Evolutionary conservation across 176 grass and related monocot species (phyloP), one percentile per base, ranked within the genome.

Genomic region (Thinopyrum elongatum): DNA sequence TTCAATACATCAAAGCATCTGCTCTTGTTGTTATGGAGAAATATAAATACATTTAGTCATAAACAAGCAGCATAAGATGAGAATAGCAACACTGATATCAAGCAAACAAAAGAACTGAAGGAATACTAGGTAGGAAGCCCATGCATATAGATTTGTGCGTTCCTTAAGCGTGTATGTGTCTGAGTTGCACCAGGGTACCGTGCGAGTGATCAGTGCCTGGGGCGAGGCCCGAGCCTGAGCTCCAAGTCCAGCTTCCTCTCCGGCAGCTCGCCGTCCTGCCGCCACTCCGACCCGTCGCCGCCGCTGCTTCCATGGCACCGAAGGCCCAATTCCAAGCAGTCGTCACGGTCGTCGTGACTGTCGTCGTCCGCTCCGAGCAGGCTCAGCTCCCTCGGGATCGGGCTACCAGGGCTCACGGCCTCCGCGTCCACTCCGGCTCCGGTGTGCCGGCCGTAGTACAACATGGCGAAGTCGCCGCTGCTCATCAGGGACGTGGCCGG

Each of bases 191-290:
- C 42, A 51, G 8, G 14, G 42, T 81, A 64, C 38, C 30, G 35
- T 21, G 51, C 22, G 22, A 47, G 41, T 75, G 72, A 74, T 87
- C 78, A 81, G 29, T 81, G 39, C 78, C 85, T 36, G 51, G 76
- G 78, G 65, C 60, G 70, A 27, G 69, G 82, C 17, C 87, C 87
- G n/a, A 85, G 87, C 82, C 87, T 89, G 57, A 89, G 87, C 69
- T 89, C 87, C 87, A 89, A 59, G 59, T 85, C 87, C 68, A 85
- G 22, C 31, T 42, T 79, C 66, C 82, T 85, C 76, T 85, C 77
- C 69, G 84, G 75, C 57, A 77, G 27, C 38, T 89, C 87, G n/a
- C 53, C 65, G 65, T n/a, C 76, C 65, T 8, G 51, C 39, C 7
- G 21, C 29, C 11, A 21, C 55, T 26, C 87, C 1, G 12, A 7